These are phyloP conservation scores for Pisolithus orientalis DNA, from an alignment of 768 basidiomycete species.

Conservation along the genomic window DNA sequence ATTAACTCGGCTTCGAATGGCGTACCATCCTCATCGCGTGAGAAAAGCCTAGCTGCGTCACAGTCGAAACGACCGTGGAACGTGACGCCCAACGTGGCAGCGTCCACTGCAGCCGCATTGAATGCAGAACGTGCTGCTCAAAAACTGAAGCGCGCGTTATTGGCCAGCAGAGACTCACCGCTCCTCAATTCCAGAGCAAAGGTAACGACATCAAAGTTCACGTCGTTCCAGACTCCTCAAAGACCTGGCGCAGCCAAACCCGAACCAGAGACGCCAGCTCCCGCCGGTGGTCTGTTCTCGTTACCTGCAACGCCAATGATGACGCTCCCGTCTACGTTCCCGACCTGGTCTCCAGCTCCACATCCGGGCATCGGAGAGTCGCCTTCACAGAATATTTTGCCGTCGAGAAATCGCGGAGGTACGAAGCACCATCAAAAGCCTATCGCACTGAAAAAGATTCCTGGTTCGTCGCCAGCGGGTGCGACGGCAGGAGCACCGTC, in stretches of 20 bases:
- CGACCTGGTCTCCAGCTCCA: constrained; percentile 18
- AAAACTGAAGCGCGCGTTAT: constrained; percentile 61
- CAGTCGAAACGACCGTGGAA: constrained; percentile 34
- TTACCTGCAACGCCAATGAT: constrained; percentile 15
- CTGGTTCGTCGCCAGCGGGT: neutral
- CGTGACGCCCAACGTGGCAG: constrained; percentile 61
- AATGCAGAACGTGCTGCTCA: constrained; percentile 74
- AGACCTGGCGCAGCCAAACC: constrained; percentile 14
- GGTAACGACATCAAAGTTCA: constrained; percentile 9
- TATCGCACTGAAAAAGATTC: constrained; percentile 24
- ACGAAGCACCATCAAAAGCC: constrained; percentile 32
- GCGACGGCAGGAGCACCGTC: neutral
- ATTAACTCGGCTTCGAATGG: constrained; percentile 17
- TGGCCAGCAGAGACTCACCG: constrained; percentile 56
- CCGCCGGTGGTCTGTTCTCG: neutral
- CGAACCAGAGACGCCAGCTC: constrained; percentile 1
- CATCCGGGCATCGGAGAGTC: constrained; percentile 13
- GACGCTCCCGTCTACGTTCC: constrained; percentile 19
- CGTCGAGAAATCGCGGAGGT: constrained; percentile 18
- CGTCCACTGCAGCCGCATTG: constrained; percentile 73
- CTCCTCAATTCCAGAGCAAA: constrained; percentile 54
- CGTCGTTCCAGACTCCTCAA: constrained; percentile 25
- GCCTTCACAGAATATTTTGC: constrained; percentile 7
- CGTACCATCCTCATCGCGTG: constrained; percentile 23
- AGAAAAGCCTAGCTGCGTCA: constrained; percentile 37